Evolutionary conservation across 2,329 filamentous ascomycete genomes (phyloP).

Genomic region (Penicillium decumbens): DNA sequence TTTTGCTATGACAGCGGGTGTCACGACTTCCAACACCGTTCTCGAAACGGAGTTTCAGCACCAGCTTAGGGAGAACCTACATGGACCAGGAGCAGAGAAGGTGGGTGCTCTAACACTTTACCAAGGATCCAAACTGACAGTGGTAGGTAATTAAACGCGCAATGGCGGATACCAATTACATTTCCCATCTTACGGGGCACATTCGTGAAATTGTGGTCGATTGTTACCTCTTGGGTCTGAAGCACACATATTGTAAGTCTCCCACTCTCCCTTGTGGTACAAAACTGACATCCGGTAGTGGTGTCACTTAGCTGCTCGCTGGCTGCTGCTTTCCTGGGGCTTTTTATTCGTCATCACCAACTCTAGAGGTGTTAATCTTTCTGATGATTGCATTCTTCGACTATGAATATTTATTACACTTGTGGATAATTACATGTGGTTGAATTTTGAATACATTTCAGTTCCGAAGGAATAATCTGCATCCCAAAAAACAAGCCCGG

Average conservation of each 20-base stretch:
- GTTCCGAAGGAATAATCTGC: too few relatives aligned
- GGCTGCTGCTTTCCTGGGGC: slow-evolving; percentile 15
- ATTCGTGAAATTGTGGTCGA: slow-evolving; percentile 26
- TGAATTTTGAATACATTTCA: too few relatives aligned
- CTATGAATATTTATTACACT: neutral
- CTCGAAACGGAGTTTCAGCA: slow-evolving; percentile 35
- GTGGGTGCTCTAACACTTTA: neutral
- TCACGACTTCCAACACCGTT: slow-evolving; percentile 38
- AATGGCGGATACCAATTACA: slow-evolving; percentile 40
- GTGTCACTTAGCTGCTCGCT: slow-evolving; percentile 18
- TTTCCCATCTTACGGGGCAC: slow-evolving; percentile 28
- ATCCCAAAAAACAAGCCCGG: too few relatives aligned
- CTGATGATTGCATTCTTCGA: neutral
- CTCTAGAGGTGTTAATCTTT: slow-evolving; percentile 3
- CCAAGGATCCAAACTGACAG: neutral
- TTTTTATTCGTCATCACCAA: slow-evolving; percentile 19
- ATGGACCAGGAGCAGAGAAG: slow-evolving; percentile 25
- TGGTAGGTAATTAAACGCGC: slow-evolving; percentile 42
- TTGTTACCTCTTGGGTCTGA: slow-evolving; percentile 28
- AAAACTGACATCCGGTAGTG: slow-evolving; percentile 4
- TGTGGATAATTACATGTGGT: too few relatives aligned
- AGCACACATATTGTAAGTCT: slow-evolving; percentile 27
- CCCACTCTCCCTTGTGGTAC: neutral
- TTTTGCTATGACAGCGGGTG: slow-evolving; percentile 41
- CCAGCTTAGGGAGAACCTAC: slow-evolving; percentile 31